These are phyloP conservation scores for Camellia granthamiana DNA, from an alignment of 148 eudicot species.

Conservation along the genomic window DNA sequence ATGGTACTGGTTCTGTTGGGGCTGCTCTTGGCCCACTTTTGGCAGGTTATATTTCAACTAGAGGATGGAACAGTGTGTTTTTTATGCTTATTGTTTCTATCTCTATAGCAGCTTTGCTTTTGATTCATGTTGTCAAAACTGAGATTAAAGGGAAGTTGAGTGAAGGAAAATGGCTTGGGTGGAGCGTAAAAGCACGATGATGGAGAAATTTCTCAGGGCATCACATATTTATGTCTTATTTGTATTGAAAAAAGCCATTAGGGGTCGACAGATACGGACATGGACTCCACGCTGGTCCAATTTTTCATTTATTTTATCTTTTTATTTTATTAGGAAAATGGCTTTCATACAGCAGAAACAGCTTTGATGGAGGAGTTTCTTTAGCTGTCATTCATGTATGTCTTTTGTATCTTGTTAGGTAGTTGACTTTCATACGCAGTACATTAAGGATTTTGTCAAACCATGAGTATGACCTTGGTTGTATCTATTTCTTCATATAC, in stretches of 20 bases:
- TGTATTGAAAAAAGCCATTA: background rate
- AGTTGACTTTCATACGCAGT: background rate
- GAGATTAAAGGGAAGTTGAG: conserved; percentile 58
- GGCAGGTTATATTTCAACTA: conserved; percentile 84
- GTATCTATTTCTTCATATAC: background rate
- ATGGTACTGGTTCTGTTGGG: conserved; percentile 92
- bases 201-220: background rate
- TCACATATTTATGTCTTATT: background rate
- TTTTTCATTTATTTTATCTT: background rate
- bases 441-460: background rate
- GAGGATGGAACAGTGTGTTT: conserved; percentile 91
- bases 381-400: background rate
- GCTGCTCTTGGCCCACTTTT: conserved; percentile 97
- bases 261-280: background rate
- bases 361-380: background rate
- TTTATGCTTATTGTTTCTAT: conserved; percentile 71
- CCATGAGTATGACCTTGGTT: background rate
- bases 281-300: background rate
- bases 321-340: conserved; percentile 14
- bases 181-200: conserved; percentile 19
- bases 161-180: conserved; percentile 49
- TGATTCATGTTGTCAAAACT: conserved; percentile 56
- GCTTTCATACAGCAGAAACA: background rate
- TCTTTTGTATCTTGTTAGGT: background rate
- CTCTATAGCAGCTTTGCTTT: conserved; percentile 53